These are phyloP conservation scores for Pseudozyma sp. DNA, from an alignment of 1,284 basidiomycete species.

Conservation along the genomic window DNA sequence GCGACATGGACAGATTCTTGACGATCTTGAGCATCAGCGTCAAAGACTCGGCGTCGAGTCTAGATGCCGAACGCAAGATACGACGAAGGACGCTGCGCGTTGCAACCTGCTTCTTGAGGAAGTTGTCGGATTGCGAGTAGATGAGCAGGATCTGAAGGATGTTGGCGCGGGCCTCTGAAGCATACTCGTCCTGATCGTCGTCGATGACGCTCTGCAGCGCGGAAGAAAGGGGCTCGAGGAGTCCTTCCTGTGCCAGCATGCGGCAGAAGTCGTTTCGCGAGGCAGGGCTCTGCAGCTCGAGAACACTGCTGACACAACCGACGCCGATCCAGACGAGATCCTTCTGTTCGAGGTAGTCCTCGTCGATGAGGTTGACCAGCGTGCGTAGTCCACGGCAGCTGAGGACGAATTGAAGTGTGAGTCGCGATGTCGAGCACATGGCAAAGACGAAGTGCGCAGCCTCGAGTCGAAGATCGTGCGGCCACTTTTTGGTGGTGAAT, in stretches of 20 bases:
- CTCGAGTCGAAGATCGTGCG: slow-evolving; percentile 91
- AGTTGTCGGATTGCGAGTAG: slow-evolving; percentile 92
- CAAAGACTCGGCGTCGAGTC: slow-evolving; percentile 79
- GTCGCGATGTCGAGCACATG: slow-evolving; percentile 88
- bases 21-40: slow-evolving; percentile 91
- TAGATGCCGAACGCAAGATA: slow-evolving; percentile 71
- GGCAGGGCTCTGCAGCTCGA: slow-evolving; percentile 90
- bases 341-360: slow-evolving; percentile 87
- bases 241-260: slow-evolving; percentile 95
- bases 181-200: slow-evolving; percentile 74
- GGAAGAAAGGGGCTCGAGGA: slow-evolving; percentile 89
- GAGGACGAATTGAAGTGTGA: slow-evolving; percentile 74
- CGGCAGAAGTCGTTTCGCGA: slow-evolving; percentile 98
- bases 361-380: slow-evolving; percentile 93
- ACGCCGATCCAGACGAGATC: slow-evolving; percentile 93
- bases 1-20: slow-evolving; percentile 89
- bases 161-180: slow-evolving; percentile 81
- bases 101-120: slow-evolving; percentile 89
- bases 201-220: slow-evolving; percentile 88
- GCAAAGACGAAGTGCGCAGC: slow-evolving; percentile 93
- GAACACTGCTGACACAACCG: slow-evolving; percentile 92
- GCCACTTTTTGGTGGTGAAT: slow-evolving; percentile 93
- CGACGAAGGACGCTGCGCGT: slow-evolving; percentile 88
- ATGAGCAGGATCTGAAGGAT: slow-evolving; percentile 90
- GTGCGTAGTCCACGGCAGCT: slow-evolving; percentile 93